Evolutionary conservation across 495 filamentous ascomycete genomes (phyloP).

Genomic region (Talaromyces adpressus): DNA sequence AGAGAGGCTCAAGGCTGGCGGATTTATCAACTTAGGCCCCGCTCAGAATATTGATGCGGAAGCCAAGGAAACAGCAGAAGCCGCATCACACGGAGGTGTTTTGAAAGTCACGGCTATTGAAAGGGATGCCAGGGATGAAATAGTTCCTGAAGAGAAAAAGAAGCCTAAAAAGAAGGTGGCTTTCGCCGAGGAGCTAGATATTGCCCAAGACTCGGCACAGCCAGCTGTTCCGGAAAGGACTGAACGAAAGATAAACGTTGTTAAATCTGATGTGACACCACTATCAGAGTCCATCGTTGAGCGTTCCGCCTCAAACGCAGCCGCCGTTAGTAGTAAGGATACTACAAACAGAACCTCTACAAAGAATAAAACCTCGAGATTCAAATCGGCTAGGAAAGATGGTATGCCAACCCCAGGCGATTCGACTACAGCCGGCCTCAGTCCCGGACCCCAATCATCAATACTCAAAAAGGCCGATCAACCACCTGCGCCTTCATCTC

Average conservation of each 20-base stretch:
- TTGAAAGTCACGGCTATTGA: constrained; percentile 12
- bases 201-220: constrained; percentile 41
- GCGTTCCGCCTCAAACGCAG: constrained; percentile 17
- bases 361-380: constrained; percentile 38
- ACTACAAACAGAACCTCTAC: constrained; percentile 5
- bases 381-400: constrained; percentile 29
- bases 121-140: constrained; percentile 11
- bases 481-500: constrained; percentile 19
- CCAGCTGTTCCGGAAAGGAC: constrained; percentile 10
- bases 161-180: constrained; percentile 65
- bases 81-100: constrained; percentile 7
- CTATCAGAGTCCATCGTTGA: constrained; percentile 43
- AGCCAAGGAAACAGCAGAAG: constrained; percentile 25
- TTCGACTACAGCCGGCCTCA: constrained; percentile 6
- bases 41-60: constrained; percentile 27
- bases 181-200: constrained; percentile 71
- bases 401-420: constrained; percentile 7
- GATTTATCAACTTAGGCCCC: constrained; percentile 47
- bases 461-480: constrained; percentile 8
- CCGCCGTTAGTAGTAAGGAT: constrained; percentile 15
- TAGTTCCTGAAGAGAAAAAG: constrained; percentile 11
- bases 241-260: constrained; percentile 30
- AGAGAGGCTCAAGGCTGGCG: constrained; percentile 53
- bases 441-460: constrained; percentile 1
- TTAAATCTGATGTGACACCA: constrained; percentile 26